Evolutionary conservation across 2,329 filamentous ascomycete genomes (phyloP).

Genomic region (Diaporthe humulicola): DNA sequence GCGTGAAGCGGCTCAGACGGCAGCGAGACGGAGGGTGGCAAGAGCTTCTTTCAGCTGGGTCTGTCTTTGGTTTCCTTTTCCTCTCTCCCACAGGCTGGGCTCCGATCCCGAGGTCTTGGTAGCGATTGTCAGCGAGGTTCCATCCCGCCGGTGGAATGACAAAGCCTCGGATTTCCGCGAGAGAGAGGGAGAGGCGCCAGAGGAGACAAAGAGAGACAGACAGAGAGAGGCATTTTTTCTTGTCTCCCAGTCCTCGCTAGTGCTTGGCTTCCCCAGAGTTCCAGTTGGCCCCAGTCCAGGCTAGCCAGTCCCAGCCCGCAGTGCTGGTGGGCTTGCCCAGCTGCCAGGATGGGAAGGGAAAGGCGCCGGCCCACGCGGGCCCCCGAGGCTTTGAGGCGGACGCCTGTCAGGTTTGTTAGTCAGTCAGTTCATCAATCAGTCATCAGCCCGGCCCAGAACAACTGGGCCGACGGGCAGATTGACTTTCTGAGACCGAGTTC

Average conservation of each 20-base stretch:
- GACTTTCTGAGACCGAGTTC: background rate
- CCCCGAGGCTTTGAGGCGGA: conserved; percentile 24
- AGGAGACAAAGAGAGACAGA: background rate
- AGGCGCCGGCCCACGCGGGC: conserved; percentile 13
- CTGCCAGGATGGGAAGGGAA: background rate
- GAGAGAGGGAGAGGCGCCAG: background rate
- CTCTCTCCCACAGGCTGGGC: conserved; percentile 7
- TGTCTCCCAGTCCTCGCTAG: background rate
- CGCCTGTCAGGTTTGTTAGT: background rate
- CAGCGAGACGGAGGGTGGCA: conserved; percentile 2
- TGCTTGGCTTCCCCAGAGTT: conserved; percentile 35
- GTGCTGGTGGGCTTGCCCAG: background rate
- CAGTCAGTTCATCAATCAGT: background rate
- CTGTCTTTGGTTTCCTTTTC: background rate
- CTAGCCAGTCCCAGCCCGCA: conserved; percentile 8
- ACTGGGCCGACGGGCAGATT: background rate
- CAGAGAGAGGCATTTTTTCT: conserved; percentile 34
- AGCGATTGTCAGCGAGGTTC: conserved; percentile 19
- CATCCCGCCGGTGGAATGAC: conserved; percentile 23
- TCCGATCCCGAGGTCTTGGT: conserved; percentile 30
- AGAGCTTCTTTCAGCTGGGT: conserved; percentile 23
- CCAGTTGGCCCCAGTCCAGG: conserved; percentile 14
- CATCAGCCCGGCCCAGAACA: background rate
- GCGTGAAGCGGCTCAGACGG: conserved; percentile 15
- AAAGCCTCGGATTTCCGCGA: conserved; percentile 33